Percentiles rank a stretch among this genome's conserved stretches.
Evolutionary conservation across 164 flowering plant genomes (phyloP).

Genomic region (Dillenia suffruticosa): DNA sequence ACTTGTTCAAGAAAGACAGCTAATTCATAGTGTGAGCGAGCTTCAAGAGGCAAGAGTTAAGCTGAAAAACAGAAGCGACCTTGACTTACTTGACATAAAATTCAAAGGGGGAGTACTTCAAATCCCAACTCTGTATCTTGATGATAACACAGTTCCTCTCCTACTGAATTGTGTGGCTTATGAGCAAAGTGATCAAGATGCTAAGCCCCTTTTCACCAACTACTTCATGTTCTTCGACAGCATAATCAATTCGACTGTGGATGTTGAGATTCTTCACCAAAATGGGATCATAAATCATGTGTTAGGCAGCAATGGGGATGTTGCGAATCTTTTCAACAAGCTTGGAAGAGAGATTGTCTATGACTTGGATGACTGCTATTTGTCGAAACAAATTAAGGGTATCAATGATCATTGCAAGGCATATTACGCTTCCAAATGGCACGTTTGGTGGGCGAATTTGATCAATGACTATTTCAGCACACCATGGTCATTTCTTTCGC

Average conservation of each 20-base stretch:
- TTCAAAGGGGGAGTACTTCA: slow-evolving; percentile 16
- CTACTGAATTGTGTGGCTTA: slow-evolving; percentile 29
- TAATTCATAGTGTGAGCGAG: slow-evolving; percentile 16
- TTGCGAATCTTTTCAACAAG: slow-evolving; percentile 21
- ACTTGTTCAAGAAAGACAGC: slow-evolving; percentile 11
- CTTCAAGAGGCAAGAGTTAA: slow-evolving; percentile 21
- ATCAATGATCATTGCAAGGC: slow-evolving; percentile 6
- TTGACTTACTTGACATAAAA: slow-evolving; percentile 18
- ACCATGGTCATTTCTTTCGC: slow-evolving; percentile 22
- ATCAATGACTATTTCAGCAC: slow-evolving; percentile 21
- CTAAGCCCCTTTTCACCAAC: slow-evolving; percentile 20
- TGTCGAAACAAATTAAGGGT: slow-evolving; percentile 9
- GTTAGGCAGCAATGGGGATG: slow-evolving; percentile 23
- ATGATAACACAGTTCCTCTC: slow-evolving; percentile 19
- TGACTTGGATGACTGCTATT: slow-evolving; percentile 13
- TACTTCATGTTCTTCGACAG: slow-evolving; percentile 25
- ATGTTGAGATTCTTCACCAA: slow-evolving; percentile 24
- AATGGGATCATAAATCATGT: slow-evolving; percentile 21
- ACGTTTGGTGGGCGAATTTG: slow-evolving; percentile 15
- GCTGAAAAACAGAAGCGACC: slow-evolving; percentile 2
- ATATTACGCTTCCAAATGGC: slow-evolving; percentile 3
- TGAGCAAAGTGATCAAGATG: slow-evolving; percentile 21
- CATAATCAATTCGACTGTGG: slow-evolving; percentile 19
- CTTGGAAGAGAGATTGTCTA: slow-evolving; percentile 18
- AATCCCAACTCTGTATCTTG: slow-evolving; percentile 23